Conservation (phyloP, 2,329 filamentous ascomycete species). For the Macroventuria anomochaeta region DNA sequence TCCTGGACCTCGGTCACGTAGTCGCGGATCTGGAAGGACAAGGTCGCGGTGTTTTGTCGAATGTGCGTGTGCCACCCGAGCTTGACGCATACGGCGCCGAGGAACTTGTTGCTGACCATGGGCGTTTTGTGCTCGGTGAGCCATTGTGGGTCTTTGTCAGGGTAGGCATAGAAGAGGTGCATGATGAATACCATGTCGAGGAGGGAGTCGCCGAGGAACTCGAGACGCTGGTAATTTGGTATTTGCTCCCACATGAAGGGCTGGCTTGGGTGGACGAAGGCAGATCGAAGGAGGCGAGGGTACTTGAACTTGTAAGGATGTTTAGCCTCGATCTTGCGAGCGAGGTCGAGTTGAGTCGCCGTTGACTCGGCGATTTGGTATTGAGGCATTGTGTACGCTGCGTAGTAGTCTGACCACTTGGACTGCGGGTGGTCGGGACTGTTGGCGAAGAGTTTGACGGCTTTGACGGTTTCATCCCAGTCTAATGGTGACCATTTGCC, state of each 20-base stretch:
- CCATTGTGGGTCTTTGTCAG: constrained; percentile 89
- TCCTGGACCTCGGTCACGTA: constrained; percentile 66
- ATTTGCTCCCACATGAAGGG: constrained; percentile 76
- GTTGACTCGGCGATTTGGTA: constrained; percentile 72
- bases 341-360: constrained; percentile 72
- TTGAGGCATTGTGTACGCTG: constrained; percentile 69
- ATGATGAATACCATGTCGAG: constrained; percentile 87
- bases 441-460: constrained; percentile 73
- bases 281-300: constrained; percentile 78
- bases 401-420: constrained; percentile 75
- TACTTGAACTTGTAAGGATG: constrained; percentile 73
- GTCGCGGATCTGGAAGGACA: constrained; percentile 58
- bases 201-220: constrained; percentile 89
- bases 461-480: constrained; percentile 67
- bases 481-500: constrained; percentile 53
- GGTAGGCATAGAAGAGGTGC: constrained; percentile 78
- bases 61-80: constrained; percentile 80
- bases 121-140: constrained; percentile 98
- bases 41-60: constrained; percentile 58
- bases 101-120: constrained; percentile 97
- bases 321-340: constrained; percentile 65
- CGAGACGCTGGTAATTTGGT: constrained; percentile 87
- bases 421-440: constrained; percentile 72
- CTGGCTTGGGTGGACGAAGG: constrained; percentile 88
- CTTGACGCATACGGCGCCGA: constrained; percentile 79